A percentile compares a stretch with the other conserved stretches of the same genome.
Conservation (phyloP, 2,329 filamentous ascomycete species). For the Xylaria digitata region DNA sequence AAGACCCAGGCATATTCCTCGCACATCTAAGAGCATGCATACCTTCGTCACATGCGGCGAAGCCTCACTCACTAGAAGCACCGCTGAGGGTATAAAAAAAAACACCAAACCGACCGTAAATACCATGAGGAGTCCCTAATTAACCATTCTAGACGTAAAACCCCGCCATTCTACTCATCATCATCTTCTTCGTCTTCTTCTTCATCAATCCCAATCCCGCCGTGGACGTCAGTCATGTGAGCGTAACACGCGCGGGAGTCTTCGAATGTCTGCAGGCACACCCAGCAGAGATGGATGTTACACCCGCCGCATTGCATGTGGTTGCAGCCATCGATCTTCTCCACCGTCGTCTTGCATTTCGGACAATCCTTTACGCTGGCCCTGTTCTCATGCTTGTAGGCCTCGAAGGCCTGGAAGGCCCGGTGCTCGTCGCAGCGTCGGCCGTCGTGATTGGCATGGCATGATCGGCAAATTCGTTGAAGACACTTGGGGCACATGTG, state of each 20-base stretch:
- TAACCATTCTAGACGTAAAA: neutral
- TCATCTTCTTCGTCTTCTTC: slow-evolving; percentile 11
- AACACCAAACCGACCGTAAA: no score
- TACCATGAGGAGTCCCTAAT: neutral
- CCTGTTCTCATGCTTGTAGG: slow-evolving; percentile 32
- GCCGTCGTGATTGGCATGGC: slow-evolving; percentile 39
- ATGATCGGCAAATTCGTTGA: slow-evolving; percentile 33
- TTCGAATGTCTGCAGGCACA: slow-evolving; percentile 31
- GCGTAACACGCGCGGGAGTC: slow-evolving; percentile 11
- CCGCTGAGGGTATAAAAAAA: no score
- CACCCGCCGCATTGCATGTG: slow-evolving; percentile 47
- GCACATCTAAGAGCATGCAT: no score
- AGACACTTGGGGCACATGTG: slow-evolving; percentile 43
- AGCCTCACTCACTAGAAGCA: no score
- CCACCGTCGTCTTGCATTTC: slow-evolving; percentile 44
- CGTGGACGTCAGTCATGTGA: slow-evolving; percentile 28
- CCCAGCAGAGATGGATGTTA: slow-evolving; percentile 34
- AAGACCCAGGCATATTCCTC: no score
- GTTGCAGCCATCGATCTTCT: slow-evolving; percentile 51
- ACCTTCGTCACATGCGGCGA: no score
- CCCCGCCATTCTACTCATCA: neutral
- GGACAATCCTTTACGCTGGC: slow-evolving; percentile 40
- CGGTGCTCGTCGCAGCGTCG: slow-evolving; percentile 39
- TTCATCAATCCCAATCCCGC: slow-evolving; percentile 20
- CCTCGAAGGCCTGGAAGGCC: slow-evolving; percentile 29